Evolutionary conservation across 305 asterid genomes (phyloP).

Genomic region (Solanum aculeatissimum): DNA sequence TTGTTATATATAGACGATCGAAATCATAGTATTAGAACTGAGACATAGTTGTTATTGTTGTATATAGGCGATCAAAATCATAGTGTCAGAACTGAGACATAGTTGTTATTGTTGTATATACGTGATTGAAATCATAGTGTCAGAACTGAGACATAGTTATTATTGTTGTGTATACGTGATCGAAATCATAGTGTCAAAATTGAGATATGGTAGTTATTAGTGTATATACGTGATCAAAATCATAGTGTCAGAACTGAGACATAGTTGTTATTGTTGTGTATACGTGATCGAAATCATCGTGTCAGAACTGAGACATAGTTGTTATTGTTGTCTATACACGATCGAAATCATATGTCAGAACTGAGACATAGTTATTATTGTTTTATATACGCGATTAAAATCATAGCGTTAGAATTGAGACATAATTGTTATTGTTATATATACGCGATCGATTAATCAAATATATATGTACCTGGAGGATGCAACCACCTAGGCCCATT

Average conservation of each 20-base stretch:
- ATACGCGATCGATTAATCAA: background rate
- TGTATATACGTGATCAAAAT: too few relatives aligned
- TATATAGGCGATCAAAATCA: too few relatives aligned
- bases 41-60: background rate
- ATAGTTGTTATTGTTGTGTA: background rate
- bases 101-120: background rate
- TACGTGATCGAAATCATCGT: too few relatives aligned
- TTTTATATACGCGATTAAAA: background rate
- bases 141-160: background rate
- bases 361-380: background rate
- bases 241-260: background rate
- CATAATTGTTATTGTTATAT: background rate
- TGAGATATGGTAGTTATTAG: background rate
- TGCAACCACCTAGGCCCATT: conserved; percentile 37
- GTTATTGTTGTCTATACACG: background rate
- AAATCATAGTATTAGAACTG: background rate
- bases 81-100: too few relatives aligned
- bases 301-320: background rate
- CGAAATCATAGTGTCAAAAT: background rate
- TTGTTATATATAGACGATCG: background rate
- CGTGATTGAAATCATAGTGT: background rate
- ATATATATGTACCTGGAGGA: conserved; percentile 10
- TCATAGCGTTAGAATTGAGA: background rate
- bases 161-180: background rate
- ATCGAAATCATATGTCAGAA: background rate